Base-by-base conservation (phyloP, 1,284 basidiomycete genomes). In the Malassezia restricta region DNA sequence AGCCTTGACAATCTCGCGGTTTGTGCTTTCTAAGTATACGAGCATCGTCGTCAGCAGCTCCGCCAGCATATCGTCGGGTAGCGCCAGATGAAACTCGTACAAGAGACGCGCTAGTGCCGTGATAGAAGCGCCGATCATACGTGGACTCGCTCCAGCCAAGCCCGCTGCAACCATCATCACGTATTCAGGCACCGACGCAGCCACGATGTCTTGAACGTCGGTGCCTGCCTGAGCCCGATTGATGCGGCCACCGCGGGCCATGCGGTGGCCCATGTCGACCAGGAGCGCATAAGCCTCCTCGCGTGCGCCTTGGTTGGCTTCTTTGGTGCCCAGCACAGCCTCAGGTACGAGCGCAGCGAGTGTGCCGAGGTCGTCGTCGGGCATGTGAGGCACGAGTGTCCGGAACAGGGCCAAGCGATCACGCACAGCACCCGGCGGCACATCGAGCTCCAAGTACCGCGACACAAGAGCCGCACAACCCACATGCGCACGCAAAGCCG, bases 61-160 rank as follows among this genome's bases (percentile, higher is more conserved):
- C 28, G 79, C 80, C 50, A 87, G 84, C 78, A 90, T 88, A n/a
- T 79, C 77, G 3, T 77, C 61, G 5, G 84, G 82, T 42, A 96
- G 82, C 0, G 78, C 54, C 33, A 61, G 56, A 79, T 86, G 88
- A 78, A 94, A 99, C 76, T 98, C 94, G 75, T 96, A 99, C 6
- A 96, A 79, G 7, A 98, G 78, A 27, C 94, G 81, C 1, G 91
- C 89, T 41, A 99, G 82, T 0, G 90, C 87, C 1, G 91, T 96
- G 58, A 98, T 83, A 4, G 87, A 88, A 2, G 94, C 94, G 66
- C 88, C 91, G 74, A 98, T 94, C 90, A 95, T 98, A 74, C 98
- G 94, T 0, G 94, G 89, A 3, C 83, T 88, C 29, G 85, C 83
- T 24, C 89, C 91, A 11, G 89, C 91, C 33, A 98, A 76, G 61